phyloP scores from a whole-genome alignment of 352 stramenopile species.

The Peronospora tabacina region DNA sequence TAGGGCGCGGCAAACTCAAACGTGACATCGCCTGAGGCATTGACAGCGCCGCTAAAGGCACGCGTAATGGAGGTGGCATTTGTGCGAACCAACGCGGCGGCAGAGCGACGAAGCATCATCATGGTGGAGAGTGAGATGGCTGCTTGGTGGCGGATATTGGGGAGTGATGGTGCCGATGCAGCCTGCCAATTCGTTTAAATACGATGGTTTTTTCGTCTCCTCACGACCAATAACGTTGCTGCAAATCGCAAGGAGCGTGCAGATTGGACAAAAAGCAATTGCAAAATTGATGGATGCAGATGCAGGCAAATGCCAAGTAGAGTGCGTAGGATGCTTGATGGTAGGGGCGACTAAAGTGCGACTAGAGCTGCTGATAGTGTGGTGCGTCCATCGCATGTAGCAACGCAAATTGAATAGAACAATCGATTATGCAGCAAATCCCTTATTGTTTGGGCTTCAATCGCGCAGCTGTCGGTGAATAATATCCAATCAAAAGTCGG shows the following conservation, averaged over 20 bases:
- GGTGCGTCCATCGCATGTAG: neutral
- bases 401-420: neutral
- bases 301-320: too few species aligned
- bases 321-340: too few species aligned
- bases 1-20: conserved; percentile 66
- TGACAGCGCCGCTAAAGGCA: conserved; percentile 53
- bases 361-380: too few species aligned
- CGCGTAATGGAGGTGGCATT: conserved; percentile 28
- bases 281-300: too few species aligned
- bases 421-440: conserved; percentile 2
- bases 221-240: conserved; percentile 25
- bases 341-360: too few species aligned
- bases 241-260: conserved; percentile 22
- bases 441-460: conserved; percentile 20
- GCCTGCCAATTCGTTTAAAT: conserved; percentile 10
- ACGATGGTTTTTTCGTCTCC: conserved; percentile 4
- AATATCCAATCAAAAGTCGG: neutral
- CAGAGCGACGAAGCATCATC: conserved; percentile 64
- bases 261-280: conserved; percentile 16
- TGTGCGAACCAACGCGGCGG: conserved; percentile 35
- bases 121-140: conserved; percentile 8
- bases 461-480: neutral
- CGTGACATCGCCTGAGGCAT: conserved; percentile 48
- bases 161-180: conserved; percentile 16
- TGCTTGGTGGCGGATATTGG: conserved; percentile 40